A percentile compares a stretch with the other conserved stretches of the same genome.
Evolutionary conservation across 768 basidiomycete genomes (phyloP).

Genomic region (Pleurotus tuber-regium): DNA sequence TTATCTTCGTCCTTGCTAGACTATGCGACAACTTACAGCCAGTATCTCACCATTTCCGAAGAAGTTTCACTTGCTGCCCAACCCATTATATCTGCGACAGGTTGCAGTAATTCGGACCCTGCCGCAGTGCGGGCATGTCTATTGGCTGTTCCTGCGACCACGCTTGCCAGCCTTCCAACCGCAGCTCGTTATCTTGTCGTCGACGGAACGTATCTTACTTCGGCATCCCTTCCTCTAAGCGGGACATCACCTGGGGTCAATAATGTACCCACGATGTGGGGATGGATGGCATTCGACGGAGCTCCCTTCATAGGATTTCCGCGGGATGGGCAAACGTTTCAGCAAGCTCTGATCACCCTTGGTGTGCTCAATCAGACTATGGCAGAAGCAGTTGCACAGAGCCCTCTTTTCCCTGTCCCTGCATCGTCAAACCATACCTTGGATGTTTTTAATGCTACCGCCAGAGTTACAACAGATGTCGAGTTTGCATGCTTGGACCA

Average conservation of each 20-base stretch:
- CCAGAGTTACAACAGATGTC: conserved; percentile 39
- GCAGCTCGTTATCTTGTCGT: conserved; percentile 39
- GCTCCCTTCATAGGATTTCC: conserved; percentile 38
- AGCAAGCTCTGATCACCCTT: not conserved
- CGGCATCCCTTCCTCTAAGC: conserved; percentile 35
- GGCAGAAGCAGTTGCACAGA: not conserved
- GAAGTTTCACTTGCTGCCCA: conserved; percentile 31
- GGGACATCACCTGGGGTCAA: conserved; percentile 34
- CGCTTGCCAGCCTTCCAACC: conserved; percentile 35
- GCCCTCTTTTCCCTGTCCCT: conserved; percentile 38
- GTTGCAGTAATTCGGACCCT: conserved; percentile 28
- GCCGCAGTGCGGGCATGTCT: conserved; percentile 36
- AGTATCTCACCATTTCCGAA: conserved; percentile 44
- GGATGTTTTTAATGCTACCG: conserved; percentile 46
- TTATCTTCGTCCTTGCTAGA: not conserved
- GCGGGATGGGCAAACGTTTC: not conserved
- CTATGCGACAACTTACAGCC: conserved; percentile 46
- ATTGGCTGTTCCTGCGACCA: conserved; percentile 27
- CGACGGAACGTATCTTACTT: conserved; percentile 44
- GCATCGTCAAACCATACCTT: conserved; percentile 30
- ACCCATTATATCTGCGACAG: conserved; percentile 34
- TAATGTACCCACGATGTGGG: conserved; percentile 44
- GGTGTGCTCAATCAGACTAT: not conserved
- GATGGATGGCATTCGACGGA: conserved; percentile 51
- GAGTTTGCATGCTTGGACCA: conserved; percentile 49